Base-by-base conservation (phyloP, 1,284 basidiomycete genomes). In the Ganoderma meredithae region DNA sequence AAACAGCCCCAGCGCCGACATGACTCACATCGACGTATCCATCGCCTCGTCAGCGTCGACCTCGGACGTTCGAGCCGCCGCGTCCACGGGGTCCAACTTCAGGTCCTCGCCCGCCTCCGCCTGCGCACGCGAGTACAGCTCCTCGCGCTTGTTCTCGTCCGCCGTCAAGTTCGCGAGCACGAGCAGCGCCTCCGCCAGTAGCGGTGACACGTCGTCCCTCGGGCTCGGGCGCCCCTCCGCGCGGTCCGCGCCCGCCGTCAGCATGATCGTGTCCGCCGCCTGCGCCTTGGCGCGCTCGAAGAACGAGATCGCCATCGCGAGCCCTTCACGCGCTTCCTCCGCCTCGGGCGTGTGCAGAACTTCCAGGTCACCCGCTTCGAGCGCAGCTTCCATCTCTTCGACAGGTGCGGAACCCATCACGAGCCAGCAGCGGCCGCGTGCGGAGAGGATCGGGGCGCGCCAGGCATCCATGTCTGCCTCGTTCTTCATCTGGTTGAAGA, bases 401-500 rank as follows among this genome's bases (percentile, higher is more conserved):
- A 82, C 83, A n/a, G 80, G 76, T 25, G 87, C 85, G 43, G 81
- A 80, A 15, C 88, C 88, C 41, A 86, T 80, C 36, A 86, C 80
- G 22, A 90, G 80, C 81, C 84, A 86, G 72, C 86, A 88, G 47
- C 86, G 79, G 0, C 88, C 88, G 25, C 88, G 77, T 19, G 85
- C 83, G 40, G 80, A 78, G 56, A 80, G 81, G 41, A 88, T 81
- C 0, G 81, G 79, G 25, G 80, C 80, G 8, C 84, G 77, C 86
- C 85, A 86, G 31, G 76, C 77, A 39, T 82, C 81, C 72, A 82
- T 82, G 67, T 84, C 83, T 33, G 81, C 83, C 77, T 88, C 86
- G 82, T 86, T 84, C 76, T 84, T 83, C 84, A 91, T 89, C 81
- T 90, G 88, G 47, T 81, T 79, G 71, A 90, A 85, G 13, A 90